Evolutionary conservation across 345 rosid genomes (phyloP), one percentile per base, ranked within the genome.

Genomic region (Aegle marmelos): DNA sequence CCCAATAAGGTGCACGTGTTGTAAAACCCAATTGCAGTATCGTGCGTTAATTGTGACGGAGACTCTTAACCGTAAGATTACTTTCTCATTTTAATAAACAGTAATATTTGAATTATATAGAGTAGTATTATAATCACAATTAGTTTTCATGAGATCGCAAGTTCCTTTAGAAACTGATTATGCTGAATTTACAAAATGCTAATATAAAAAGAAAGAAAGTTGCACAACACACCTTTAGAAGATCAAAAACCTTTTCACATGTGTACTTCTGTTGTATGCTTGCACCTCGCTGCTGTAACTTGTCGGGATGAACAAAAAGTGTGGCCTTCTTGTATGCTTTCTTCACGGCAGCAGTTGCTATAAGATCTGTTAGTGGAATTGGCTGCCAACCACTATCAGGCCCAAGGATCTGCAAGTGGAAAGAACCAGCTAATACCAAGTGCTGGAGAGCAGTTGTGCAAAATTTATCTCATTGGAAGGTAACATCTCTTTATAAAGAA

Each of bases 221-320:
- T 9, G 8, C 17, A 64, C 17, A 64, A 36, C 78, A 39, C 54
- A 93, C 99, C 98, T 95, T 90, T 50, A 92, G 91, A 83, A 95
- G 98, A 80, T 95, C 98, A 70, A 95, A 95, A 83, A 95, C 98
- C 82, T 92, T 95, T 85, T 95, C 99, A 70, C 98, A 95, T 0
- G 70, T 87, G 86, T 93, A 95, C 89, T 92, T 95, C 77, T 92
- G 98, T 70, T 89, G 94, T 68, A 91, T 91, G 80, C 88, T 92
- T 36, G 99, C 99, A 19, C 99, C 99, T 10, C 99, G 90, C 83
- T 93, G 99, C 86, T 95, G 99, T 84, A 93, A 83, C 86, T 95
- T 93, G 82, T 95, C 99, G 1, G 98, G 98, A 79, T 95, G 99
- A 83, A 95, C 97, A 53, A 79, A 86, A 22, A 95, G 94, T 13